Percentiles rank a stretch among this genome's conserved stretches.
Conservation (phyloP, 2,329 filamentous ascomycete species). For the Stromatinia cepivora region DNA sequence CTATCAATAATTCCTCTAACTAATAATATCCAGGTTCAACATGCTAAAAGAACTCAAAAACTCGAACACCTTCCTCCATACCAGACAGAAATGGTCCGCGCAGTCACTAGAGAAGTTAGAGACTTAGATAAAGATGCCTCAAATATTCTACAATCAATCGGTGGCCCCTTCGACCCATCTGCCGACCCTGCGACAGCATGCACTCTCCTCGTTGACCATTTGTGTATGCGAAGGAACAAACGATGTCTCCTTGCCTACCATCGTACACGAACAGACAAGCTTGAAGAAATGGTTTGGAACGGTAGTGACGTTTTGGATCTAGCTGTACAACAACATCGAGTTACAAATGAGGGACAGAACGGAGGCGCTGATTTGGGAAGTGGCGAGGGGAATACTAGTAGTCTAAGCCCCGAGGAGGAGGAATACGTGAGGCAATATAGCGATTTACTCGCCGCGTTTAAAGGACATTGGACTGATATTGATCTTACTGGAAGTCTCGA, state of each 20-base stretch:
- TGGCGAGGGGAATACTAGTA: constrained; percentile 62
- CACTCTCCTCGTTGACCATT: constrained; percentile 86
- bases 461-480: constrained; percentile 97
- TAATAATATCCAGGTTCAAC: constrained; percentile 67
- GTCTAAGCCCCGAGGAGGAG: constrained; percentile 91
- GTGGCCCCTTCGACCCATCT: constrained; percentile 80
- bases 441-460: constrained; percentile 91
- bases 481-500: constrained; percentile 92
- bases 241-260: constrained; percentile 94
- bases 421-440: constrained; percentile 92
- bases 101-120: constrained; percentile 85
- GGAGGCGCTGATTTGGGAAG: constrained; percentile 41
- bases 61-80: constrained; percentile 86
- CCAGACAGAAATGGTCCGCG: constrained; percentile 85
- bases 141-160: constrained; percentile 56
- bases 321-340: constrained; percentile 54
- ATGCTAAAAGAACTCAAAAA: constrained; percentile 92
- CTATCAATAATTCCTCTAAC: constrained; percentile 2
- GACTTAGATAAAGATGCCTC: constrained; percentile 87
- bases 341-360: constrained; percentile 39
- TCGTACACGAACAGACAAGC: constrained; percentile 81
- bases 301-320: constrained; percentile 80
- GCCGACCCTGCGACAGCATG: constrained; percentile 82
- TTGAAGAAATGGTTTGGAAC: constrained; percentile 92
- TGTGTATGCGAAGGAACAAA: constrained; percentile 95